A percentile compares a stretch with the other conserved stretches of the same genome.
These are phyloP conservation scores for Fusarium odoratissimum DNA, from an alignment of 2,329 filamentous ascomycete genomes.

Conservation along the genomic window DNA sequence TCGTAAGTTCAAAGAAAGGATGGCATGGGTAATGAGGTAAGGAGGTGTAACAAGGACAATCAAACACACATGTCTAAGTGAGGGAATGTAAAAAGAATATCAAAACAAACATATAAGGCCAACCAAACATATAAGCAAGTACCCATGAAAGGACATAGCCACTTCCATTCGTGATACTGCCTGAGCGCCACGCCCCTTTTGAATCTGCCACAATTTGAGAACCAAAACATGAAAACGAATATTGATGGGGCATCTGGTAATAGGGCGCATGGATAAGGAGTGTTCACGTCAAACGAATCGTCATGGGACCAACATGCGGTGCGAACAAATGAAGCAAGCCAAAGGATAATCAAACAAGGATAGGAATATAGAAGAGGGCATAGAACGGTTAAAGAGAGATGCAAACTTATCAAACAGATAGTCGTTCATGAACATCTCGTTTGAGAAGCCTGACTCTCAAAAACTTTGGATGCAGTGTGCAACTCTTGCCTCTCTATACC, in stretches of 20 bases:
- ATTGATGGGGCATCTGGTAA: background rate
- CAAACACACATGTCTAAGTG: conserved; percentile 2
- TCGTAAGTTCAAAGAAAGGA: conserved; percentile 13
- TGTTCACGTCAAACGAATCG: background rate
- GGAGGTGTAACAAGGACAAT: background rate
- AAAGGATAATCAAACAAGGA: conserved; percentile 23
- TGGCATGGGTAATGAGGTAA: background rate
- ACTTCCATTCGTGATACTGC: background rate
- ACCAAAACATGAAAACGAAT: background rate
- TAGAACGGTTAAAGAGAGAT: background rate
- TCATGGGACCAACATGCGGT: background rate
- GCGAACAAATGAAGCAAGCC: conserved; percentile 4
- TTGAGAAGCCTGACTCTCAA: background rate
- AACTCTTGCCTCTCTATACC: background rate
- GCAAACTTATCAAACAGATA: background rate
- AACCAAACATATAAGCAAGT: background rate
- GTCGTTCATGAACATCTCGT: background rate
- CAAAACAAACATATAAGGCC: background rate
- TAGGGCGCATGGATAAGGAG: background rate
- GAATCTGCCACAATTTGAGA: background rate
- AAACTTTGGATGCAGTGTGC: background rate
- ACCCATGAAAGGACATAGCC: conserved; percentile 8
- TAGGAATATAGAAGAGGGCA: background rate
- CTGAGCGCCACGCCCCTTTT: background rate
- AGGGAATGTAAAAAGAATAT: background rate